phyloP scores from a whole-genome alignment of 495 filamentous ascomycete species.

The Diplogelasinospora grovesii region DNA sequence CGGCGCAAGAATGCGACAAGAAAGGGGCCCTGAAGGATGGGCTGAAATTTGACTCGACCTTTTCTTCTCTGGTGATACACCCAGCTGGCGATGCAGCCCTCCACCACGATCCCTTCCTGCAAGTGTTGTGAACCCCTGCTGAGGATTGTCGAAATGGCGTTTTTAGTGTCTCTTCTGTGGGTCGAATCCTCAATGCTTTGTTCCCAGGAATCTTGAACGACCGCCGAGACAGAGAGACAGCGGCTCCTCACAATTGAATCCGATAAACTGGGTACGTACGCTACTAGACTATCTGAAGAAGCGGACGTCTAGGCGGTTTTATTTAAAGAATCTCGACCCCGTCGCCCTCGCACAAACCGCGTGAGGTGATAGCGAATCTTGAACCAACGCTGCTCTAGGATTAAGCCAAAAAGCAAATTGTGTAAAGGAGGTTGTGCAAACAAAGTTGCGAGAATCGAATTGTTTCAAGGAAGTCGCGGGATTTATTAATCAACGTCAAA shows the following conservation, averaged over 20 bases:
- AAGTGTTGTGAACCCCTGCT: no score
- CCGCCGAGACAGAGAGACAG: background rate
- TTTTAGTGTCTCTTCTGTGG: no score
- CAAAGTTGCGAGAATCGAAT: no score
- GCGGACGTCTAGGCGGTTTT: no score
- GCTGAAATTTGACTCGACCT: background rate
- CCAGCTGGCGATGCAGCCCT: constrained; percentile 4
- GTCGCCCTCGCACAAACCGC: constrained; percentile 4
- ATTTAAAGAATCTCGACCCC: constrained; percentile 7
- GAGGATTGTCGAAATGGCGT: constrained; percentile 7
- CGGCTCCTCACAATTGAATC: no score
- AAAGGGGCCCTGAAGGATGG: no score
- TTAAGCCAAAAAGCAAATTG: constrained; percentile 19
- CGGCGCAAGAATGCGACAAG: background rate
- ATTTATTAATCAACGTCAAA: constrained; percentile 19
- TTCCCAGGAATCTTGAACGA: background rate
- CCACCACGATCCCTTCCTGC: constrained; percentile 2
- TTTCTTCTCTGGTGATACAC: constrained; percentile 10
- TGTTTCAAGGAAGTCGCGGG: constrained; percentile 7
- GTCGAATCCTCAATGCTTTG: no score
- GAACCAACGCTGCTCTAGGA: constrained; percentile 14
- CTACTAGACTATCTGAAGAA: no score
- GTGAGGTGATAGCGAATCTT: constrained; percentile 14
- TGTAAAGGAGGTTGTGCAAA: constrained; percentile 6
- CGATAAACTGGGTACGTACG: no score